Conservation (phyloP, 2,329 filamentous ascomycete species). For the Neophaeococcomyces mojaviensis region DNA sequence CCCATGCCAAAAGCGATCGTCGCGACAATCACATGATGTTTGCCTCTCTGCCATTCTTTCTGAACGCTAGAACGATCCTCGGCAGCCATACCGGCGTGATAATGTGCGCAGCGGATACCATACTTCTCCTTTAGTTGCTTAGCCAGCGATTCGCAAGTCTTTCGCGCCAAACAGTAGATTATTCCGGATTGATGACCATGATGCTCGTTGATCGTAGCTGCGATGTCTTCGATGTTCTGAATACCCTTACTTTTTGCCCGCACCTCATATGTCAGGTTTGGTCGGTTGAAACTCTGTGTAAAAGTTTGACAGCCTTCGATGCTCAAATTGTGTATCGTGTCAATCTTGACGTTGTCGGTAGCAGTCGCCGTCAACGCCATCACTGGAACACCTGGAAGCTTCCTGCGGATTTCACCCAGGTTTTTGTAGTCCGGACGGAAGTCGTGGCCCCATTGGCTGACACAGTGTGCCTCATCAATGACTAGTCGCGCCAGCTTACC, state of each 20-base stretch:
- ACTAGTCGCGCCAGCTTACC: constrained; percentile 79
- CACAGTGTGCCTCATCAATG: constrained; percentile 98
- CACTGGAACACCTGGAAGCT: constrained; percentile 72
- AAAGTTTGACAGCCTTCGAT: constrained; percentile 74
- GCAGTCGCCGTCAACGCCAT: constrained; percentile 96
- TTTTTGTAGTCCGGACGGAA: constrained; percentile 94
- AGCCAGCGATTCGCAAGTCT: constrained; percentile 74
- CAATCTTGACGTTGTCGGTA: constrained; percentile 82
- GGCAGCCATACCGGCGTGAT: constrained; percentile 71
- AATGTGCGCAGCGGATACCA: constrained; percentile 69
- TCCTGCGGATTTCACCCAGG: constrained; percentile 64
- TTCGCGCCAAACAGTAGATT: constrained; percentile 83
- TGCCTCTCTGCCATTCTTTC: constrained; percentile 71
- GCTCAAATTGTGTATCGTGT: constrained; percentile 84
- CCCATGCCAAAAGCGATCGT: constrained; percentile 99
- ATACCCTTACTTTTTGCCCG: constrained; percentile 58
- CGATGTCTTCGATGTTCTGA: constrained; percentile 47
- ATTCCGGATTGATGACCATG: constrained; percentile 75
- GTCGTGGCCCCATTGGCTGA: constrained; percentile 98
- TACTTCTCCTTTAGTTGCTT: constrained; percentile 53
- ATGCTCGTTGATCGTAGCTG: constrained; percentile 55
- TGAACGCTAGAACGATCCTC: constrained; percentile 65
- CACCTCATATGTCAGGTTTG: constrained; percentile 87
- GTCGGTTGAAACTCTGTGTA: constrained; percentile 92
- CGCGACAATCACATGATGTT: constrained; percentile 82